Percentiles rank a stretch among this genome's conserved stretches.
These are phyloP conservation scores for Dipteronia dyeriana DNA, from an alignment of 345 rosid genomes.

Conservation along the genomic window DNA sequence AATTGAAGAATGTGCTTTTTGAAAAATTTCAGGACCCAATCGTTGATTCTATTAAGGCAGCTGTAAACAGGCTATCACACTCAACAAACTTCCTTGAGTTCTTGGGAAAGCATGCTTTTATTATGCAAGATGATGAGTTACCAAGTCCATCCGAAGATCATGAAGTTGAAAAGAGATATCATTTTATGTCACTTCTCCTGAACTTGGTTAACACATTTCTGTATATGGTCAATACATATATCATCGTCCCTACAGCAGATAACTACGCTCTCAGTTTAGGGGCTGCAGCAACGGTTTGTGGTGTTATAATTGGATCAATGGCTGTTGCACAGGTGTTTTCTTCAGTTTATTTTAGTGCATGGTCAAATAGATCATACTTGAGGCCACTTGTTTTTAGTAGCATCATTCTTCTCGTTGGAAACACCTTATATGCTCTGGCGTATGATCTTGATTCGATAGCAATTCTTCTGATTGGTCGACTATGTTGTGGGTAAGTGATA, in stretches of 20 bases:
- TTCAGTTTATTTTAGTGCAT: conserved; percentile 80
- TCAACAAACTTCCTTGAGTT: conserved; percentile 71
- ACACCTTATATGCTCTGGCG: conserved; percentile 70
- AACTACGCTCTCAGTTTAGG: conserved; percentile 71
- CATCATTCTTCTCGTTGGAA: conserved; percentile 65
- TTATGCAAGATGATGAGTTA: conserved; percentile 65
- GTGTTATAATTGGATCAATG: conserved; percentile 79
- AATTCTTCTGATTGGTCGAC: conserved; percentile 65
- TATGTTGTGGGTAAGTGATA: conserved; percentile 76
- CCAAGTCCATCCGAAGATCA: conserved; percentile 54
- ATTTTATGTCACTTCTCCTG: conserved; percentile 71
- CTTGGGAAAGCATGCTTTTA: conserved; percentile 82
- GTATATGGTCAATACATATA: conserved; percentile 79
- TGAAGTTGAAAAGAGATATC: conserved; percentile 54
- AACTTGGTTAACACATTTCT: conserved; percentile 69
- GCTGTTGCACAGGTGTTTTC: conserved; percentile 85
- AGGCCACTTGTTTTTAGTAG: conserved; percentile 77
- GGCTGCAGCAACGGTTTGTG: conserved; percentile 80
- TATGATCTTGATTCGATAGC: conserved; percentile 63
- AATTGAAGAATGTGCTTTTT: neutral
- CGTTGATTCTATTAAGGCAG: conserved; percentile 63
- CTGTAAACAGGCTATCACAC: conserved; percentile 65
- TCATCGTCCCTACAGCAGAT: conserved; percentile 78
- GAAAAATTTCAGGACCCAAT: conserved; percentile 61
- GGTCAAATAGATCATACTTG: conserved; percentile 81